Conservation (phyloP, 78 protist species). For the Goniomonas avonlea region DNA sequence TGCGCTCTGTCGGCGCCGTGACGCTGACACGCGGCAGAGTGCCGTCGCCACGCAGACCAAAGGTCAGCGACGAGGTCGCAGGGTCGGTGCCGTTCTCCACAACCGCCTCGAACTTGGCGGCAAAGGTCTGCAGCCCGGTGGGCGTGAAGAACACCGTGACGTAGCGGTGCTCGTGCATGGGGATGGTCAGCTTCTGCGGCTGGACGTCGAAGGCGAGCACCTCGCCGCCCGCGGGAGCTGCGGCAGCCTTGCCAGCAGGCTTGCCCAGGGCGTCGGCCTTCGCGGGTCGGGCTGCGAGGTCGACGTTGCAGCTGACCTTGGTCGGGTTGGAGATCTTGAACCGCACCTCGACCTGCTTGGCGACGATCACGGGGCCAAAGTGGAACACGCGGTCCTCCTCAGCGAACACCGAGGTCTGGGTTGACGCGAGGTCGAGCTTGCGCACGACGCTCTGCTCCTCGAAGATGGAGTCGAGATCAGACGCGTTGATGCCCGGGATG, state of each 20-base stretch:
- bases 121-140: conserved; percentile 2
- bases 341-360: conserved; percentile 9
- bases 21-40: conserved; percentile 55
- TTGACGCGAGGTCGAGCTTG: neutral
- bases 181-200: conserved; percentile 34
- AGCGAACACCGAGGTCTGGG: conserved; percentile 34
- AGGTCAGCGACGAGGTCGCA: conserved; percentile 18
- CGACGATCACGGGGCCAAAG: conserved; percentile 44
- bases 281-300: neutral
- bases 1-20: neutral
- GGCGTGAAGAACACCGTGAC: conserved; percentile 59
- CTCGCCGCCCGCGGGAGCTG: neutral
- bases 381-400: conserved; percentile 41
- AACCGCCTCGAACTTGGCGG: conserved; percentile 46
- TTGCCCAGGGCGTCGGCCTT: neutral
- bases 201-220: conserved; percentile 29
- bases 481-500: conserved; percentile 60
- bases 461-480: conserved; percentile 48
- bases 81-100: conserved; percentile 50
- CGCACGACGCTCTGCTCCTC: conserved; percentile 55
- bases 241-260: neutral
- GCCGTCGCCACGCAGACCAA: conserved; percentile 65
- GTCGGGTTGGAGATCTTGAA: conserved; percentile 58
- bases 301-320: conserved; percentile 48
- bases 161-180: conserved; percentile 59